Percentiles rank a stretch among this genome's conserved stretches.
Conservation (phyloP, 805 yeast species). For the Kazachstania psychrophila region DNA sequence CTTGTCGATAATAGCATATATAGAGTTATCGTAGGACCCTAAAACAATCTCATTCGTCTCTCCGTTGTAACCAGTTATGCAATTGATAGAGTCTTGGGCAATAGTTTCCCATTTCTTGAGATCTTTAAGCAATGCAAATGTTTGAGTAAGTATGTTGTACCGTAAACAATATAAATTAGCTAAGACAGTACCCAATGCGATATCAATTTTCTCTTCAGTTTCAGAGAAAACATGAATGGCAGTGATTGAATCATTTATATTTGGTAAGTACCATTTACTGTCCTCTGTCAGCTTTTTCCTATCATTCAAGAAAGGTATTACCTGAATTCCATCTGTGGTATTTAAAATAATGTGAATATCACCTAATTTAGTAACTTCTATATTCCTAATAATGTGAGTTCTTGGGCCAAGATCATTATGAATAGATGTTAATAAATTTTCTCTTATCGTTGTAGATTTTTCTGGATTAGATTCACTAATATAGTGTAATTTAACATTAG, state of each 20-base stretch:
- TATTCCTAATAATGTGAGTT: constrained; percentile 5
- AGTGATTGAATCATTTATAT: constrained; percentile 2
- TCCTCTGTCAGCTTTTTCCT: neutral
- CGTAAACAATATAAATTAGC: constrained; percentile 7
- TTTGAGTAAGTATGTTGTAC: constrained; percentile 5
- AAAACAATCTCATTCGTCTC: constrained; percentile 5
- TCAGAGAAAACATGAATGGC: constrained; percentile 1
- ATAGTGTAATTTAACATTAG: constrained; percentile 5
- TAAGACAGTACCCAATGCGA: constrained; percentile 9
- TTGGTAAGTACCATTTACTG: constrained; percentile 1
- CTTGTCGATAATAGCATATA: constrained; percentile 7
- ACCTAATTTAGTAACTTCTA: constrained; percentile 2
- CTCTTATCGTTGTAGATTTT: constrained; percentile 1
- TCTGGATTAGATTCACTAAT: neutral
- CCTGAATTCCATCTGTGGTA: constrained; percentile 12
- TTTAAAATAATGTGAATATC: constrained; percentile 8
- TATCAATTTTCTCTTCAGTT: neutral
- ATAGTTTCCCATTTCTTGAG: constrained; percentile 3
- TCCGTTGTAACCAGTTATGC: constrained; percentile 1
- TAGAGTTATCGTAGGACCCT: constrained; percentile 10
- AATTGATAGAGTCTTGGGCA: constrained; percentile 4
- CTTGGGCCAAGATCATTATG: neutral
- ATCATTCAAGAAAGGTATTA: constrained; percentile 5
- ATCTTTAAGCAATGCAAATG: constrained; percentile 5
- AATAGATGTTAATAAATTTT: neutral